These are phyloP conservation scores for Exophiala bonariae DNA, from an alignment of 2,329 filamentous ascomycete genomes.

Conservation along the genomic window DNA sequence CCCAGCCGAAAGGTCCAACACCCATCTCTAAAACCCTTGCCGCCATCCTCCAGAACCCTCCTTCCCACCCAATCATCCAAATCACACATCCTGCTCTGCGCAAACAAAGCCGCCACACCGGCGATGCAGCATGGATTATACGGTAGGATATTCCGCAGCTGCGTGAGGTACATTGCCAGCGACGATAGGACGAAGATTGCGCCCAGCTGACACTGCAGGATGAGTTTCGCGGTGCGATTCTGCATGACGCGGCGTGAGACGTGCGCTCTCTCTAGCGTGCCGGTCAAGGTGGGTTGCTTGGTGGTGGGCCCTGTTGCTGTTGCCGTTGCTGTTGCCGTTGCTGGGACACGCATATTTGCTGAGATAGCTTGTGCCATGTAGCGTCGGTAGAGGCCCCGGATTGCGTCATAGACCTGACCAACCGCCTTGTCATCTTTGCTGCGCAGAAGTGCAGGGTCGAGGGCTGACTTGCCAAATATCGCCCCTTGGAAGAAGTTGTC, in stretches of 20 bases:
- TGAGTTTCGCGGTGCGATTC: conserved; percentile 13
- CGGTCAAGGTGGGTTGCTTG: background rate
- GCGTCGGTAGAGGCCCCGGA: conserved; percentile 21
- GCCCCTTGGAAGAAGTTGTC: conserved; percentile 26
- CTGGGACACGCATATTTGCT: conserved; percentile 16
- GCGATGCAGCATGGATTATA: conserved; percentile 24
- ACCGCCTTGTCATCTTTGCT: background rate
- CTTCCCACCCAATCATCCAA: too few relatives aligned
- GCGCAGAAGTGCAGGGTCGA: conserved; percentile 1
- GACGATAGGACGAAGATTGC: conserved; percentile 13
- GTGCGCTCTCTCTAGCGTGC: too few relatives aligned
- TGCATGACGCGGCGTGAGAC: conserved; percentile 20
- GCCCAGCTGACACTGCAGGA: conserved; percentile 17
- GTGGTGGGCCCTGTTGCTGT: background rate
- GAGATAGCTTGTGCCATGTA: conserved; percentile 29
- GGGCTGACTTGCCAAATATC: conserved; percentile 14
- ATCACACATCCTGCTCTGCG: conserved; percentile 12
- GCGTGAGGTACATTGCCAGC: background rate
- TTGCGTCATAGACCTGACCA: background rate
- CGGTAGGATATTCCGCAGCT: conserved; percentile 8
- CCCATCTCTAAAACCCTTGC: background rate
- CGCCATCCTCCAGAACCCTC: too few relatives aligned
- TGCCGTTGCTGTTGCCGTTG: background rate
- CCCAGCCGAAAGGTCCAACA: conserved; percentile 6
- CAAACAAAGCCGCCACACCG: conserved; percentile 14